Evolutionary conservation across 495 filamentous ascomycete genomes (phyloP).

Genomic region (Ascodesmis nigricans): DNA sequence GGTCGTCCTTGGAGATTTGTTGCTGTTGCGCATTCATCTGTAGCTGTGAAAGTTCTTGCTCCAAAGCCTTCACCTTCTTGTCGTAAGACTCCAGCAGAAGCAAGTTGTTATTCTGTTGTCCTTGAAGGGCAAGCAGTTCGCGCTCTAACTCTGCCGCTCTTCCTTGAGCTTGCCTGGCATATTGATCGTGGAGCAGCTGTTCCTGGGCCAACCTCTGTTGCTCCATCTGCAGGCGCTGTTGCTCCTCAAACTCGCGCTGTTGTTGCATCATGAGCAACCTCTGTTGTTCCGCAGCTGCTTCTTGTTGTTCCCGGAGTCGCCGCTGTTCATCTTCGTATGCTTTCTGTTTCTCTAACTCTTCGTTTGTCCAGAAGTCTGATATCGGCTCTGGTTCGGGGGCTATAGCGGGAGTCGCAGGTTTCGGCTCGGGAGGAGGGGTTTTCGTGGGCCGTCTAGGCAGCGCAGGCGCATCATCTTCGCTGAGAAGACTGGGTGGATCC

Average conservation of each 20-base stretch:
- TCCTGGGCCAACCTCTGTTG: constrained; percentile 82
- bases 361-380: constrained; percentile 91
- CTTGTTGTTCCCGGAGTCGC: constrained; percentile 61
- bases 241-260: constrained; percentile 84
- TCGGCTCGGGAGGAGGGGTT: constrained; percentile 38
- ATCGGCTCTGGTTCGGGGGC: constrained; percentile 77
- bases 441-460: constrained; percentile 58
- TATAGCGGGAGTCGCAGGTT: constrained; percentile 34
- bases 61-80: constrained; percentile 64
- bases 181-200: constrained; percentile 66
- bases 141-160: constrained; percentile 81
- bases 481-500: constrained; percentile 70
- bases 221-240: constrained; percentile 69
- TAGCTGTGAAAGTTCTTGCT: constrained; percentile 63
- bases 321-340: constrained; percentile 88
- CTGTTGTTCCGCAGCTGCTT: constrained; percentile 42
- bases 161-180: constrained; percentile 76
- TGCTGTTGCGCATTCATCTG: constrained; percentile 71
- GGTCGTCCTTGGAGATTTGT: constrained; percentile 71
- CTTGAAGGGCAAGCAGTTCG: constrained; percentile 80
- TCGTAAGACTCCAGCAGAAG: constrained; percentile 95
- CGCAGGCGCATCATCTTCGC: constrained; percentile 65
- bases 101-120: constrained; percentile 91
- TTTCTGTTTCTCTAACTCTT: constrained; percentile 69
- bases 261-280: constrained; percentile 43